phyloP scores from a whole-genome alignment of 768 basidiomycete species.

The Xerocomellus dryophilus region DNA sequence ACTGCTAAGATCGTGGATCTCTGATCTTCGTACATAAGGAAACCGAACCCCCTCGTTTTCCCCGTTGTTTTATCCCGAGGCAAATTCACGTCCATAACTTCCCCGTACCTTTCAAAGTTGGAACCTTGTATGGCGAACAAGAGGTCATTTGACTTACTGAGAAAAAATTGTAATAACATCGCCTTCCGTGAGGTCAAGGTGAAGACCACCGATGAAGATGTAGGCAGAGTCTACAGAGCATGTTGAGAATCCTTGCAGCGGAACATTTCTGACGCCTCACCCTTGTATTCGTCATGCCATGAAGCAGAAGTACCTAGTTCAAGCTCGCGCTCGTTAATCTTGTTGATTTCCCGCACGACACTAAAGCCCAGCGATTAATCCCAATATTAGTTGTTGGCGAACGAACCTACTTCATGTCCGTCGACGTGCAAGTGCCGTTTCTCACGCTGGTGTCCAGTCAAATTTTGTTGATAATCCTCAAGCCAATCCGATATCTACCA shows the following conservation, averaged over 20 bases:
- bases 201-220: conserved; percentile 87
- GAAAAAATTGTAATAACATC: conserved; percentile 98
- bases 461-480: conserved; percentile 22
- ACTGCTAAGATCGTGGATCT: conserved; percentile 93
- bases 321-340: conserved; percentile 89
- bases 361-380: conserved; percentile 39
- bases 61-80: conserved; percentile 93
- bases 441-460: conserved; percentile 20
- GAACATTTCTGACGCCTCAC: conserved; percentile 30
- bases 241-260: conserved; percentile 2
- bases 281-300: conserved; percentile 98
- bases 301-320: conserved; percentile 70
- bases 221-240: conserved; percentile 79
- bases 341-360: conserved; percentile 89
- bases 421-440: conserved; percentile 15
- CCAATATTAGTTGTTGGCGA: not conserved
- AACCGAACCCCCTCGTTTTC: conserved; percentile 88
- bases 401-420: conserved; percentile 67
- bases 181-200: conserved; percentile 89
- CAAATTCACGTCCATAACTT: conserved; percentile 91
- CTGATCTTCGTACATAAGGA: conserved; percentile 99
- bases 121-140: not conserved
- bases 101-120: conserved; percentile 72
- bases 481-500: conserved; percentile 2
- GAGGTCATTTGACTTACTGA: conserved; percentile 58